These are phyloP conservation scores for Ceratocystis alfenasii DNA, from an alignment of 2,329 filamentous ascomycete species.

Conservation along the genomic window DNA sequence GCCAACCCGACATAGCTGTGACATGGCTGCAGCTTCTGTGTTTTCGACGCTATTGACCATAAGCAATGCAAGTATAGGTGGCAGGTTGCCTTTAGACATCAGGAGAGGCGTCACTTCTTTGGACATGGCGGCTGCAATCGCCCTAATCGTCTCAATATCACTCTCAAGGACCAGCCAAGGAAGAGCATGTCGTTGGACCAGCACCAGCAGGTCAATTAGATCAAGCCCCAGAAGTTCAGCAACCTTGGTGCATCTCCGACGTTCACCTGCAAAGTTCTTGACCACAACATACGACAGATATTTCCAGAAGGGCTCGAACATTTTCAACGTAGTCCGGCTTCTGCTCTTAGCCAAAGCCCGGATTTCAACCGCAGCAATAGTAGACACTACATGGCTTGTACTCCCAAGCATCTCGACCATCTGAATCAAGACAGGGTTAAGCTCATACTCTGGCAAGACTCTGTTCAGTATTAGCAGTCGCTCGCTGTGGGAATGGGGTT, in stretches of 20 bases:
- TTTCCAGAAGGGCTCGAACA: constrained; percentile 83
- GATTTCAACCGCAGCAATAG: constrained; percentile 72
- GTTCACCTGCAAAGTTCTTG: constrained; percentile 66
- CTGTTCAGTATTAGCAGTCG: constrained; percentile 30
- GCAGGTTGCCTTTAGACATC: constrained; percentile 45
- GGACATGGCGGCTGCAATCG: constrained; percentile 66
- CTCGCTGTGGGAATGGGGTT: constrained; percentile 10
- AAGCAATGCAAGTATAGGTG: constrained; percentile 46
- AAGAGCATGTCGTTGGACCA: constrained; percentile 69
- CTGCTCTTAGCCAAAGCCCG: constrained; percentile 57
- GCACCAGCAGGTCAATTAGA: constrained; percentile 58
- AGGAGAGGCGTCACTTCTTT: constrained; percentile 48
- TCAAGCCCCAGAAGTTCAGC: constrained; percentile 70
- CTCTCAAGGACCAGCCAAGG: constrained; percentile 75
- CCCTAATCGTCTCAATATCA: constrained; percentile 64
- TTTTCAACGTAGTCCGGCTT: constrained; percentile 48
- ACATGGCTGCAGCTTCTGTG: constrained; percentile 55
- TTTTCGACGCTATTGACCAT: constrained; percentile 47
- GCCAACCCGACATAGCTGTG: constrained; percentile 55
- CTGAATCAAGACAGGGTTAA: constrained; percentile 73
- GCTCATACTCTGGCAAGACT: constrained; percentile 64
- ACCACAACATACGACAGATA: constrained; percentile 71
- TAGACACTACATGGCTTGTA: constrained; percentile 64
- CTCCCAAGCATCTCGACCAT: constrained; percentile 81
- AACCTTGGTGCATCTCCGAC: constrained; percentile 69